Evolutionary conservation across 805 yeast genomes (phyloP).

Genomic region (Candida golubevii): DNA sequence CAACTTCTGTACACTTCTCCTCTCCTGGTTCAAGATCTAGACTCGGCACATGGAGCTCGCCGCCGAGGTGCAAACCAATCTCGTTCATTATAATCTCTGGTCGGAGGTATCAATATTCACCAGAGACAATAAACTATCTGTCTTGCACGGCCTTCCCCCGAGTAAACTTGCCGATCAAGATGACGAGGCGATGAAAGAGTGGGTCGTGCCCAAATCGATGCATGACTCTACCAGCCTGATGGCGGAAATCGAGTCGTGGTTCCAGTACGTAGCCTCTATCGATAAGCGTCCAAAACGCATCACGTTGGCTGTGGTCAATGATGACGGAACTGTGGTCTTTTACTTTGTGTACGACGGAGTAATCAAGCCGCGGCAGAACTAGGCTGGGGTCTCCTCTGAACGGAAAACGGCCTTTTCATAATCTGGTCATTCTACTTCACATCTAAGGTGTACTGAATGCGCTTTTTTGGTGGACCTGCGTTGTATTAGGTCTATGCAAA

Average conservation of each 20-base stretch:
- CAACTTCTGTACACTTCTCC: not conserved
- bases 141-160: slow-evolving; percentile 34
- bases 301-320: slow-evolving; percentile 52
- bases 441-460: too few relatives aligned
- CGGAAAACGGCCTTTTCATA: too few relatives aligned
- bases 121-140: slow-evolving; percentile 7
- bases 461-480: too few relatives aligned
- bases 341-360: slow-evolving; percentile 65
- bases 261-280: slow-evolving; percentile 23
- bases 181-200: slow-evolving; percentile 22
- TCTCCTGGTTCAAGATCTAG: not conserved
- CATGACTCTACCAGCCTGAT: slow-evolving; percentile 29
- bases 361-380: slow-evolving; percentile 58
- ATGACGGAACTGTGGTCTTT: slow-evolving; percentile 69
- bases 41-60: slow-evolving; percentile 15
- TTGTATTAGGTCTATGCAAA: too few relatives aligned
- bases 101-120: slow-evolving; percentile 23
- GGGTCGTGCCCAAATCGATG: slow-evolving; percentile 40
- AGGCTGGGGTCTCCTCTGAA: not conserved
- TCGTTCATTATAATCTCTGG: slow-evolving; percentile 47
- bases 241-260: slow-evolving; percentile 37
- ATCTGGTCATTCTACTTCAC: too few relatives aligned
- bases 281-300: slow-evolving; percentile 40
- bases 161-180: slow-evolving; percentile 22
- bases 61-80: slow-evolving; percentile 36